These are phyloP conservation scores for Lentinula guzmanii DNA, from an alignment of 768 basidiomycete species.

Conservation along the genomic window DNA sequence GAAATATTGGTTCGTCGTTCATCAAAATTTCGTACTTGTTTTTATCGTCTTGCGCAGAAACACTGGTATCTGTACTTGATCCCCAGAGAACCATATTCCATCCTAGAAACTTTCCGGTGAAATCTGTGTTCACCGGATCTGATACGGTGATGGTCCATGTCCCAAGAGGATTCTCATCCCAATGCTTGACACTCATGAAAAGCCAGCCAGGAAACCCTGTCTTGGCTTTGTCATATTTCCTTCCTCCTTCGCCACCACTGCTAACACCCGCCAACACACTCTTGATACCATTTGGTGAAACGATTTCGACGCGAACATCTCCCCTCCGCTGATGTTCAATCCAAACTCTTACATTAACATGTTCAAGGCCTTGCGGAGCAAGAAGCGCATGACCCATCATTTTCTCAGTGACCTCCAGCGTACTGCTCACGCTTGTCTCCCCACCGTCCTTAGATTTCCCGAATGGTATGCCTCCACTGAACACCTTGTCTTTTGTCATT, in stretches of 20 bases:
- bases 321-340: slow-evolving; percentile 81
- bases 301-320: slow-evolving; percentile 87
- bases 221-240: slow-evolving; percentile 56
- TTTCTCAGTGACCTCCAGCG: slow-evolving; percentile 57
- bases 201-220: slow-evolving; percentile 88
- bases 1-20: slow-evolving; percentile 40
- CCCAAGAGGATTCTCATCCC: slow-evolving; percentile 91
- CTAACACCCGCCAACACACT: slow-evolving; percentile 71
- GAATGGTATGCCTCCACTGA: slow-evolving; percentile 65
- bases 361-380: slow-evolving; percentile 66
- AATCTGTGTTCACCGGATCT: slow-evolving; percentile 57
- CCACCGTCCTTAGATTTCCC: slow-evolving; percentile 40
- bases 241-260: slow-evolving; percentile 78
- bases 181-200: slow-evolving; percentile 98
- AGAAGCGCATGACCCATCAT: slow-evolving; percentile 71
- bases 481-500: slow-evolving; percentile 46
- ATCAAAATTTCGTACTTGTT: slow-evolving; percentile 51
- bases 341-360: slow-evolving; percentile 90
- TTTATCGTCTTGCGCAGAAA: slow-evolving; percentile 30
- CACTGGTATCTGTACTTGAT: slow-evolving; percentile 67
- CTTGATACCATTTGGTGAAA: slow-evolving; percentile 78
- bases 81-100: slow-evolving; percentile 97
- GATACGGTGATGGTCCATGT: slow-evolving; percentile 86
- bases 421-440: slow-evolving; percentile 55
- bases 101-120: slow-evolving; percentile 70